These are phyloP conservation scores for Lentinula sp. DNA, from an alignment of 768 basidiomycete genomes.

Conservation along the genomic window DNA sequence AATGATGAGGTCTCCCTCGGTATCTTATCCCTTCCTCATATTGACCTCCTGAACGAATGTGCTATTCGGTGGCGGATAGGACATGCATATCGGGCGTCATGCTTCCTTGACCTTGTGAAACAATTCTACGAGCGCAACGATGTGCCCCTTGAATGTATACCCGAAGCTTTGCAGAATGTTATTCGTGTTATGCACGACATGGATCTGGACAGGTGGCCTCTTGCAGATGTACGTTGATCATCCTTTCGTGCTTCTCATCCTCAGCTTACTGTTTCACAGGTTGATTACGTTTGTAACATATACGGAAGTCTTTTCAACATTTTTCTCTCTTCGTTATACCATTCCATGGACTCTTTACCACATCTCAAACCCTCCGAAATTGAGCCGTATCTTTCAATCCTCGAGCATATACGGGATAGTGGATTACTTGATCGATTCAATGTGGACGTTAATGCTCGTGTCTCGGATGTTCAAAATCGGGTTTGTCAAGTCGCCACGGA, in stretches of 20 bases:
- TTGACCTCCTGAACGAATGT: conserved; percentile 83
- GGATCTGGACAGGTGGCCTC: conserved; percentile 71
- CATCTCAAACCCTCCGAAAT: conserved; percentile 68
- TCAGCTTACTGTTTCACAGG: conserved; percentile 27
- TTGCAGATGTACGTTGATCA: conserved; percentile 62
- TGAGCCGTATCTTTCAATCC: conserved; percentile 53
- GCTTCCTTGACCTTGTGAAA: conserved; percentile 82
- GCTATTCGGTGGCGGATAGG: conserved; percentile 87
- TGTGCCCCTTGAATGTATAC: conserved; percentile 92
- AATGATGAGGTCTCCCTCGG: conserved; percentile 94
- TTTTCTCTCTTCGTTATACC: conserved; percentile 81
- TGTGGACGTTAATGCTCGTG: conserved; percentile 62
- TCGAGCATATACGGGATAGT: conserved; percentile 67
- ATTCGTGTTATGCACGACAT: conserved; percentile 65
- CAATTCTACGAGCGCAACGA: conserved; percentile 84
- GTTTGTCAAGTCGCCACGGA: conserved; percentile 53
- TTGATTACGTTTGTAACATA: conserved; percentile 60
- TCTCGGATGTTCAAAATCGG: conserved; percentile 62
- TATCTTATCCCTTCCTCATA: conserved; percentile 74
- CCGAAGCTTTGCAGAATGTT: conserved; percentile 78
- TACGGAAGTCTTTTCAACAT: conserved; percentile 79
- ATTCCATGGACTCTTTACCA: conserved; percentile 73
- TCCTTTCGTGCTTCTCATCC: conserved; percentile 7
- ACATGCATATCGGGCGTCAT: conserved; percentile 67
- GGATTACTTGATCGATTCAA: conserved; percentile 68